Percentiles rank a stretch among this genome's conserved stretches.
Conservation (phyloP, 495 filamentous ascomycete species). For the Niebla homalea region DNA sequence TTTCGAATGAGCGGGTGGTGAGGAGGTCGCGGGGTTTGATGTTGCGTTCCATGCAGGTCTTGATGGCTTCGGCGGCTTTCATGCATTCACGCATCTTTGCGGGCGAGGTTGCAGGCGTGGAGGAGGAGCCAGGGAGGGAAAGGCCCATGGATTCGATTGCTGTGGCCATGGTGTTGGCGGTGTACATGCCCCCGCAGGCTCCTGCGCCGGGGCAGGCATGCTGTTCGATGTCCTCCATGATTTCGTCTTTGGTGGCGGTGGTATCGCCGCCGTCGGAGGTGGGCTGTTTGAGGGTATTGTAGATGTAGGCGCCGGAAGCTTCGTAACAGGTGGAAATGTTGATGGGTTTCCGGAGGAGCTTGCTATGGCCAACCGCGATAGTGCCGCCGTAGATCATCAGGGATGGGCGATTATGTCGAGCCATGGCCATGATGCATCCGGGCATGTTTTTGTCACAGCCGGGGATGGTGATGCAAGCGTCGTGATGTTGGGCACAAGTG, state of each 20-base stretch:
- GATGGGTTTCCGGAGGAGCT: conserved; percentile 63
- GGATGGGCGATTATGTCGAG: conserved; percentile 80
- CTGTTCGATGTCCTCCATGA: conserved; percentile 76
- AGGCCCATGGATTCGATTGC: conserved; percentile 95
- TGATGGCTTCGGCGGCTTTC: conserved; percentile 76
- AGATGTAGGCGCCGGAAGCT: conserved; percentile 74
- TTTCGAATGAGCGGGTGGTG: conserved; percentile 78
- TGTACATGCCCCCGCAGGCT: conserved; percentile 96
- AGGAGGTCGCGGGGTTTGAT: conserved; percentile 76
- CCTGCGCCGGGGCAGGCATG: conserved; percentile 83
- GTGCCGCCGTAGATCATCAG: conserved; percentile 84
- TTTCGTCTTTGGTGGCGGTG: conserved; percentile 53
- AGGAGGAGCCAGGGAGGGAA: conserved; percentile 77
- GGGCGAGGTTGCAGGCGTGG: conserved; percentile 74
- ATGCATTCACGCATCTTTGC: conserved; percentile 87
- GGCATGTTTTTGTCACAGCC: conserved; percentile 99
- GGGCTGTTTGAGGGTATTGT: conserved; percentile 49
- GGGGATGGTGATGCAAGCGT: conserved; percentile 88
- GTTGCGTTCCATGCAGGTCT: conserved; percentile 71
- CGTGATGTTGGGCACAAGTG: conserved; percentile 76
- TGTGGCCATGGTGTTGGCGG: conserved; percentile 95
- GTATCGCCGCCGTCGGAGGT: conserved; percentile 40
- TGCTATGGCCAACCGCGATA: conserved; percentile 73
- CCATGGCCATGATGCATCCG: conserved; percentile 69
- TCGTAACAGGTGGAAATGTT: conserved; percentile 90